Percentiles rank a stretch among this genome's conserved stretches.
Evolutionary conservation across 768 basidiomycete species (phyloP).

Genomic region (Phanerodontia chrysosporium): DNA sequence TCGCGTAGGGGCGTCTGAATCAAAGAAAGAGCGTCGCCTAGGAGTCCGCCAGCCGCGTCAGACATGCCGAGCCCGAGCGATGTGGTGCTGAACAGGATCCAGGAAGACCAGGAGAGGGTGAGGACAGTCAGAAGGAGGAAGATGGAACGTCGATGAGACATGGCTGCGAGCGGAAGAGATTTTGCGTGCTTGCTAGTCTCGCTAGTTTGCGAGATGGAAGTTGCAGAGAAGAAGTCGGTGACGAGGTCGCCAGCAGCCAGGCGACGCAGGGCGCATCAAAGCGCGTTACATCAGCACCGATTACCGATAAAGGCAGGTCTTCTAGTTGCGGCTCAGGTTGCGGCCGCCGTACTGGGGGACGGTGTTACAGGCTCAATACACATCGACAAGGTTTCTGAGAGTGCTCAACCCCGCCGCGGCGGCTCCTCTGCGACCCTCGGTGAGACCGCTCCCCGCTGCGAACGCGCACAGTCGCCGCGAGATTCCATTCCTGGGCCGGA

Average conservation of each 20-base stretch:
- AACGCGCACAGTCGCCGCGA: too few species aligned
- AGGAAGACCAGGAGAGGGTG: background rate
- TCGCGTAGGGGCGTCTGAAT: background rate
- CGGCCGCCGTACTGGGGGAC: too few species aligned
- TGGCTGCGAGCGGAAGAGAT: background rate
- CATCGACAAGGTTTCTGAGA: too few species aligned
- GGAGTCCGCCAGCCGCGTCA: background rate
- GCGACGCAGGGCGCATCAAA: background rate
- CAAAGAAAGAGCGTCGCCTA: background rate
- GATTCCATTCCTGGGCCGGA: too few species aligned
- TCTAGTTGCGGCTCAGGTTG: too few species aligned
- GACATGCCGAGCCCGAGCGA: slow-evolving; percentile 2
- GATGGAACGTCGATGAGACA: background rate
- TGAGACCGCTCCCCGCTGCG: too few species aligned
- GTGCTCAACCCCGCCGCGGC: too few species aligned
- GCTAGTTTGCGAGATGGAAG: background rate
- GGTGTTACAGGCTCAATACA: too few species aligned
- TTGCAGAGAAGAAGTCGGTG: background rate
- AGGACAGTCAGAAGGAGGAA: background rate
- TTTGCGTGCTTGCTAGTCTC: background rate
- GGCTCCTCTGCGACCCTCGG: too few species aligned
- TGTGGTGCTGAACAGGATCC: slow-evolving; percentile 8
- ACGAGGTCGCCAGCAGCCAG: background rate
- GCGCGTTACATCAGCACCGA: background rate
- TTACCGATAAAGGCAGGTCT: background rate